Conservation (phyloP, 2,329 filamentous ascomycete genomes). For the Venturia carpophila region DNA sequence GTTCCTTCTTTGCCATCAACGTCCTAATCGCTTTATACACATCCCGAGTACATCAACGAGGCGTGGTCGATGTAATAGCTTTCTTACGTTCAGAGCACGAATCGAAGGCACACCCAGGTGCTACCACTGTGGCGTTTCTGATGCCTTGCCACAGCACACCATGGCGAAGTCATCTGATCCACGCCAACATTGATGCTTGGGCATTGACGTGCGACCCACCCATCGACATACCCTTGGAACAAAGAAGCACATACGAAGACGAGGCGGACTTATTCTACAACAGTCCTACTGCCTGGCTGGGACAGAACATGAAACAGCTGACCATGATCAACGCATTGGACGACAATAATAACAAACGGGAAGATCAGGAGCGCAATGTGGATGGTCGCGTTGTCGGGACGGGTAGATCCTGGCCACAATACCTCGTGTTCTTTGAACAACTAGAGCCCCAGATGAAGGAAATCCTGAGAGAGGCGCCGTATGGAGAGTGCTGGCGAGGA, state of each 20-base stretch:
- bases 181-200: conserved; percentile 67
- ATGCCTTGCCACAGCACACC: conserved; percentile 96
- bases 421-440: conserved; percentile 49
- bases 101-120: conserved; percentile 18
- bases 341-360: conserved; percentile 18
- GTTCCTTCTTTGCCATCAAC: conserved; percentile 55
- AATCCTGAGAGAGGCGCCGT: conserved; percentile 40
- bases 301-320: conserved; percentile 33
- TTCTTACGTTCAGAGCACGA: conserved; percentile 69
- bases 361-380: conserved; percentile 14
- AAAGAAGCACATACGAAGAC: conserved; percentile 66
- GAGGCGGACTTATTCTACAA: conserved; percentile 89
- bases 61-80: conserved; percentile 63
- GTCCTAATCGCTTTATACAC: conserved; percentile 64
- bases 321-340: conserved; percentile 20
- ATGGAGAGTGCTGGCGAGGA: conserved; percentile 51
- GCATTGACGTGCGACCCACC: conserved; percentile 89
- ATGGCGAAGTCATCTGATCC: conserved; percentile 81
- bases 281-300: conserved; percentile 40
- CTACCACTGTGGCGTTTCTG: conserved; percentile 63
- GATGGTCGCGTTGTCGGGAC: conserved; percentile 19
- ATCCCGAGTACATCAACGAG: conserved; percentile 69
- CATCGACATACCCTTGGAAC: conserved; percentile 53
- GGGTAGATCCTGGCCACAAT: conserved; percentile 35
- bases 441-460: conserved; percentile 43